Percentiles rank a stretch among this genome's conserved stretches.
Conservation (phyloP, 1,284 basidiomycete species). For the Tremellales sp. region DNA sequence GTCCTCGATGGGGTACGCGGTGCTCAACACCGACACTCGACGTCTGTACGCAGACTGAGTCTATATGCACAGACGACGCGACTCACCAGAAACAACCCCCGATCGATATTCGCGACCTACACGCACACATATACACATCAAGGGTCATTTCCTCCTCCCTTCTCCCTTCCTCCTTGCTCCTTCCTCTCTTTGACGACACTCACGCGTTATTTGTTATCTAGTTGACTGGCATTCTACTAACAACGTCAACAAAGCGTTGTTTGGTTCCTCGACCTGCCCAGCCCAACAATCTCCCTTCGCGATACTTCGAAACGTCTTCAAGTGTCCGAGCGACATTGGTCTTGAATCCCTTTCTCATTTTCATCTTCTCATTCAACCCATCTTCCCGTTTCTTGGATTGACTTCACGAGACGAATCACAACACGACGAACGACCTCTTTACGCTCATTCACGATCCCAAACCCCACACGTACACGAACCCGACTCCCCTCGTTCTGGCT, state of each 20-base stretch:
- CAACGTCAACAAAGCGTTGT: not conserved
- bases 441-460: not conserved
- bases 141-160: not conserved
- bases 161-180: not conserved
- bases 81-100: too few relatives aligned
- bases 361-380: not conserved
- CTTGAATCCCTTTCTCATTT: not conserved
- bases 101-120: not conserved
- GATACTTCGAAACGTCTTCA: too few relatives aligned
- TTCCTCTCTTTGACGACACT: not conserved
- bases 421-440: not conserved
- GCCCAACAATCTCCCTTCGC: too few relatives aligned
- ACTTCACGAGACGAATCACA: not conserved
- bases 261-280: not conserved
- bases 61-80: too few relatives aligned
- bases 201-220: not conserved
- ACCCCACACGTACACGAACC: not conserved
- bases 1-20: too few relatives aligned
- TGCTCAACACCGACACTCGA: too few relatives aligned
- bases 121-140: not conserved
- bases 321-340: not conserved
- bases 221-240: not conserved
- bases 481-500: too few relatives aligned
- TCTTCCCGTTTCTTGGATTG: not conserved
- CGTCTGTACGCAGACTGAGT: too few relatives aligned